These are phyloP conservation scores for Neopestalotiopsis rosae DNA, from an alignment of 2,329 filamentous ascomycete genomes.

Conservation along the genomic window DNA sequence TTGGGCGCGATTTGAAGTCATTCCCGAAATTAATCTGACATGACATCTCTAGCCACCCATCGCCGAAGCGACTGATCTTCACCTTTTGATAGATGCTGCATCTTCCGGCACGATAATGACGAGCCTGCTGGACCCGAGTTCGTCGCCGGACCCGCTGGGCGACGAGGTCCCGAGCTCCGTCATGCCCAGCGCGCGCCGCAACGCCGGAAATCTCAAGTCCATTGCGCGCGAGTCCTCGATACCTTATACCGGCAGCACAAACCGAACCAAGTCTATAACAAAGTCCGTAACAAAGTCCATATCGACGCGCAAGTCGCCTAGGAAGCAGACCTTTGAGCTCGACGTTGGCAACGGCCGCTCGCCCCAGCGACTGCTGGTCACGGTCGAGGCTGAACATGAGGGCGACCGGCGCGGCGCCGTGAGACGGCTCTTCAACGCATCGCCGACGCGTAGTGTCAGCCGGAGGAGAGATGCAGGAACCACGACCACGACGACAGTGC, in stretches of 20 bases:
- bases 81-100: not conserved
- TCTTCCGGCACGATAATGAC: conserved; percentile 24
- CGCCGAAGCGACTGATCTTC: not conserved
- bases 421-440: conserved; percentile 43
- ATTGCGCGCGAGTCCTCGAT: conserved; percentile 40
- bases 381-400: conserved; percentile 55
- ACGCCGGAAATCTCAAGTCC: conserved; percentile 24
- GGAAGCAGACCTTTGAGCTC: conserved; percentile 62
- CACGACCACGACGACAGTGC: conserved; percentile 56
- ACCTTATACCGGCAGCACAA: conserved; percentile 48
- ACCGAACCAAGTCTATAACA: not conserved
- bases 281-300: conserved; percentile 43
- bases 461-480: conserved; percentile 42
- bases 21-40: not conserved
- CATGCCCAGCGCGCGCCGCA: conserved; percentile 30
- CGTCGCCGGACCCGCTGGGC: conserved; percentile 41
- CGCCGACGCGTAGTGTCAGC: conserved; percentile 43
- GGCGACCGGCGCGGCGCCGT: conserved; percentile 32
- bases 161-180: conserved; percentile 32
- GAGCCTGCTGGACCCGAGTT: conserved; percentile 35
- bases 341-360: conserved; percentile 56
- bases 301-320: conserved; percentile 47
- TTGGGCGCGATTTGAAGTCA: not conserved
- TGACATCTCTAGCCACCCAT: not conserved
- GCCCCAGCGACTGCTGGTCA: conserved; percentile 59